These are phyloP conservation scores for Hibiscus syriacus DNA, from an alignment of 345 rosid species.

Conservation along the genomic window DNA sequence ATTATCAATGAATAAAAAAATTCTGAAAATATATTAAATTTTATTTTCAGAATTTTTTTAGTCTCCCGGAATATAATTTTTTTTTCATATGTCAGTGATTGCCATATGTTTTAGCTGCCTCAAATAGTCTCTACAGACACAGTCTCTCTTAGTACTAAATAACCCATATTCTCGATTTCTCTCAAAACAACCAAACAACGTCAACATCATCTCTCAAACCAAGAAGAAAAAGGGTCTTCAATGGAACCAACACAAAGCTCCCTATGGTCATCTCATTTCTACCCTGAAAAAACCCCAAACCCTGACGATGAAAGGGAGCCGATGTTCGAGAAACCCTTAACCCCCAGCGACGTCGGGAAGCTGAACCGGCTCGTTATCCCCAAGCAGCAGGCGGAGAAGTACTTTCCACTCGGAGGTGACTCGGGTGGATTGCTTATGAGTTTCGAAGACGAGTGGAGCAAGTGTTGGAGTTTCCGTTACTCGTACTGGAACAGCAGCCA, in stretches of 20 bases:
- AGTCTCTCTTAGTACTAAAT: not conserved
- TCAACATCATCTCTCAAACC: not conserved
- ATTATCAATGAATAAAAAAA: too few relatives aligned
- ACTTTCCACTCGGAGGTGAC: conserved; percentile 54
- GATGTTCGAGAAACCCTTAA: conserved; percentile 76
- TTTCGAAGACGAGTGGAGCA: conserved; percentile 88
- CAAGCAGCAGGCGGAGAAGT: conserved; percentile 82
- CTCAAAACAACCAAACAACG: conserved; percentile 20
- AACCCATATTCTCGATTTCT: not conserved
- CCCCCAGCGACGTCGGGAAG: conserved; percentile 89
- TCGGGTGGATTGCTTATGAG: conserved; percentile 49
- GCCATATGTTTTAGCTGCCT: conserved; percentile 8
- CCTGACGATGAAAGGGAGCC: conserved; percentile 26
- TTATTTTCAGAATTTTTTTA: too few relatives aligned
- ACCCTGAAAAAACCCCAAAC: not conserved
- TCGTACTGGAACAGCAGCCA: conserved; percentile 89
- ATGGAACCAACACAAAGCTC: conserved; percentile 19
- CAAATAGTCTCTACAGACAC: conserved; percentile 8
- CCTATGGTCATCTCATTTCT: conserved; percentile 11
- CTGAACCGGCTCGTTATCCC: conserved; percentile 87
- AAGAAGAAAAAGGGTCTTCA: not conserved
- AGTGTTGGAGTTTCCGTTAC: conserved; percentile 77
- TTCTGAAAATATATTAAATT: too few relatives aligned
- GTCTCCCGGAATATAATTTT: too few relatives aligned
- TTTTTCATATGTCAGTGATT: too few relatives aligned